Conservation (phyloP, 345 rosid species). For the Gossypium ekmanianum region DNA sequence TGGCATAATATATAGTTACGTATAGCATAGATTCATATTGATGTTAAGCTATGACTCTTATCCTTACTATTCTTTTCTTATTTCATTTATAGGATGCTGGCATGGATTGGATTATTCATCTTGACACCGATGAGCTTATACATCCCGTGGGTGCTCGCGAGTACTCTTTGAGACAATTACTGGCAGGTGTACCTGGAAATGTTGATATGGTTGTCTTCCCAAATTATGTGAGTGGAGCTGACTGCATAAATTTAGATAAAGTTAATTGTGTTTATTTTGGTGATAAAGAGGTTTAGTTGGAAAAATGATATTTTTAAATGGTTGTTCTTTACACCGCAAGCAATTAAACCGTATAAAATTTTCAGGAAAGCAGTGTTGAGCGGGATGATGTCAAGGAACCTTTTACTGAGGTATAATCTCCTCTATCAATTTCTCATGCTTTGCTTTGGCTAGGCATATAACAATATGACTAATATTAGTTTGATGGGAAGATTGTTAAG, state of each 20-base stretch:
- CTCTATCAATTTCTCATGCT: slow-evolving; percentile 3
- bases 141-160: slow-evolving; percentile 77
- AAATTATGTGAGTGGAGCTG: slow-evolving; percentile 71
- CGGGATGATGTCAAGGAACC: slow-evolving; percentile 84
- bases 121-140: slow-evolving; percentile 88
- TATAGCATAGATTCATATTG: slow-evolving; percentile 1
- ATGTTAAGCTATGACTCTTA: slow-evolving; percentile 11
- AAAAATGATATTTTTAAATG: background rate
- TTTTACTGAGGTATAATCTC: slow-evolving; percentile 67
- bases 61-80: slow-evolving; percentile 3
- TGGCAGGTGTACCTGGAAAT: slow-evolving; percentile 57
- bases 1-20: background rate
- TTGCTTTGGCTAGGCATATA: background rate
- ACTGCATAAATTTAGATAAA: background rate
- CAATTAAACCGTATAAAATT: slow-evolving; percentile 24
- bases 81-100: slow-evolving; percentile 49
- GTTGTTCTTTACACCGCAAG: slow-evolving; percentile 3
- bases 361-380: slow-evolving; percentile 93
- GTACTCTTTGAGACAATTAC: slow-evolving; percentile 74
- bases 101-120: slow-evolving; percentile 93
- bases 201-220: slow-evolving; percentile 81
- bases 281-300: background rate
- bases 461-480: background rate
- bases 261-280: background rate
- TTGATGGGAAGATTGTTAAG: slow-evolving; percentile 12